phyloP scores from a whole-genome alignment of 257 asterid species.

The Nicotiana undulata region DNA sequence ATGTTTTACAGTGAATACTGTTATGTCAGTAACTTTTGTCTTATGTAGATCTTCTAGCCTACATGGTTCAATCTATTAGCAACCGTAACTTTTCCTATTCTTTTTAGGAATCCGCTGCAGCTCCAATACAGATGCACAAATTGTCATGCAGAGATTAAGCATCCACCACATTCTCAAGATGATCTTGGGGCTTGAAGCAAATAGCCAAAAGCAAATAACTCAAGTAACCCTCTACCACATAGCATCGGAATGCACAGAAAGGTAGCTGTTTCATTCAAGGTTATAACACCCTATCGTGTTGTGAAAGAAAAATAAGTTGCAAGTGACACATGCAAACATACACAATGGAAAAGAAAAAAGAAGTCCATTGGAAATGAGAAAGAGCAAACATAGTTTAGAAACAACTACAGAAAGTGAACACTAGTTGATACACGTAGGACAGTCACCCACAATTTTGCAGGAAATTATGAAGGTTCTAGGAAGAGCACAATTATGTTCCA shows the following conservation, averaged over 20 bases:
- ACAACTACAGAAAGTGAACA: background rate
- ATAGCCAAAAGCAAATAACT: too few relatives aligned
- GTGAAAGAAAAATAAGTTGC: background rate
- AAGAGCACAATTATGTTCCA: background rate
- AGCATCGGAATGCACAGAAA: background rate
- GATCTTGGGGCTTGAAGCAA: too few relatives aligned
- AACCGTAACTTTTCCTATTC: background rate
- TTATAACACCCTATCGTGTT: background rate
- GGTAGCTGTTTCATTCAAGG: background rate
- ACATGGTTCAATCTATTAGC: background rate
- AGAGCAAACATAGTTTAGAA: background rate
- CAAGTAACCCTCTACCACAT: background rate
- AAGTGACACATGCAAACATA: background rate
- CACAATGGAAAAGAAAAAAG: background rate
- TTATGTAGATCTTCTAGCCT: conserved; percentile 6
- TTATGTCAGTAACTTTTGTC: background rate
- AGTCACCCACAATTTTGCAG: background rate
- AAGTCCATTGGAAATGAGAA: background rate
- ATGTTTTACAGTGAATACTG: background rate
- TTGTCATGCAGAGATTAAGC: background rate
- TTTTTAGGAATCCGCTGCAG: background rate
- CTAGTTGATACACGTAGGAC: background rate
- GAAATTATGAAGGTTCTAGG: background rate
- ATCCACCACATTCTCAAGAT: too few relatives aligned
- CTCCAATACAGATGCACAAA: background rate